A percentile compares a stretch with the other conserved stretches of the same genome.
phyloP scores from a whole-genome alignment of 805 yeast species.

The Wickerhamomyces sydowiorum region DNA sequence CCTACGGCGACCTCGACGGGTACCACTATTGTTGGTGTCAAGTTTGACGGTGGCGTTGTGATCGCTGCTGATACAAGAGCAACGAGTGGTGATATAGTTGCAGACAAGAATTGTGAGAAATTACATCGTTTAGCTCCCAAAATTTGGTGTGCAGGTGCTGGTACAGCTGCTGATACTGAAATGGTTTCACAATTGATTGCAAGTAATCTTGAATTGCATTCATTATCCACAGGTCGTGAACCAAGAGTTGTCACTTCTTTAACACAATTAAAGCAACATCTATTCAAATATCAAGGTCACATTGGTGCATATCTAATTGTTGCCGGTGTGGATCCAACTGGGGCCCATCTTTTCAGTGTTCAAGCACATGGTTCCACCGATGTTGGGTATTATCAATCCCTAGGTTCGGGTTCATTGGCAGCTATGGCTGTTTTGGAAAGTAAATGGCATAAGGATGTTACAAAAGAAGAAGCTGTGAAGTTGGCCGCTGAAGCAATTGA shows the following conservation, averaged over 20 bases:
- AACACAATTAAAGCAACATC: conserved; percentile 90
- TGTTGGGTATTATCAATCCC: conserved; percentile 84
- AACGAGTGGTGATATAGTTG: conserved; percentile 92
- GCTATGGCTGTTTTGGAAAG: conserved; percentile 97
- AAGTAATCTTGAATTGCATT: conserved; percentile 86
- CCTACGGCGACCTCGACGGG: conserved; percentile 97
- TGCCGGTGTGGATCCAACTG: conserved; percentile 97
- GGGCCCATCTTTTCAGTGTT: conserved; percentile 85
- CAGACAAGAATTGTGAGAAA: conserved; percentile 97
- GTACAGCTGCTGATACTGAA: conserved; percentile 99
- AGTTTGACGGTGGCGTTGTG: conserved; percentile 88
- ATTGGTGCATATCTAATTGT: conserved; percentile 96
- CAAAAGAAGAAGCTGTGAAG: conserved; percentile 85
- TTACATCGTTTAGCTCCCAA: conserved; percentile 83
- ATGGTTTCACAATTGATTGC: conserved; percentile 93
- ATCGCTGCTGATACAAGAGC: conserved; percentile 99
- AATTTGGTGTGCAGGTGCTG: conserved; percentile 99
- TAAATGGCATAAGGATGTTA: conserved; percentile 73
- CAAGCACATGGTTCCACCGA: conserved; percentile 99
- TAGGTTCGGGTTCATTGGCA: conserved; percentile 96
- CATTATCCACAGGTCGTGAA: conserved; percentile 73
- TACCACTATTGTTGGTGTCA: conserved; percentile 98
- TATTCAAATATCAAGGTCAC: conserved; percentile 95
- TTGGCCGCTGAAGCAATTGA: conserved; percentile 90
- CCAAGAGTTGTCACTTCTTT: conserved; percentile 93